Conservation (phyloP, 768 basidiomycete species). For the Rhizopogon roseolus region DNA sequence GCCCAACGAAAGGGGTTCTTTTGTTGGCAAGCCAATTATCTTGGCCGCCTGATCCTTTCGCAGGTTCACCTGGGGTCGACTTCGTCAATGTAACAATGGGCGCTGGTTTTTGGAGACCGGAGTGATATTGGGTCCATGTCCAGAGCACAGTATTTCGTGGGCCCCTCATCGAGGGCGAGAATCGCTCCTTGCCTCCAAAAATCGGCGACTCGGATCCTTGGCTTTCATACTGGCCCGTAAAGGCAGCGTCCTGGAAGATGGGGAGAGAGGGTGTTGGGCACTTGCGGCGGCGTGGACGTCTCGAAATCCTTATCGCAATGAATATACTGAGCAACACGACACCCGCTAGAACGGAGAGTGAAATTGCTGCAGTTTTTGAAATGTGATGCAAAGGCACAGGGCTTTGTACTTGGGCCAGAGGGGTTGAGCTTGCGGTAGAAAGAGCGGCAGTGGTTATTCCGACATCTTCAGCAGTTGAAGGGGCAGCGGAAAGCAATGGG, state of each 20-base stretch:
- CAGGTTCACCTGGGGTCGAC: slow-evolving; percentile 14
- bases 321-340: slow-evolving; percentile 44
- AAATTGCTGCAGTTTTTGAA: slow-evolving; percentile 43
- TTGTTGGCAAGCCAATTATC: slow-evolving; percentile 3
- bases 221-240: slow-evolving; percentile 37
- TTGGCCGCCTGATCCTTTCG: slow-evolving; percentile 1
- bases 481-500: slow-evolving; percentile 8
- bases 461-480: background rate
- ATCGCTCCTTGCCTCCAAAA: slow-evolving; percentile 72
- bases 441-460: slow-evolving; percentile 10
- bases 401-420: background rate
- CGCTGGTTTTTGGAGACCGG: slow-evolving; percentile 26
- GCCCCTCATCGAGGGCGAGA: slow-evolving; percentile 31
- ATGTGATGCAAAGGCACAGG: slow-evolving; percentile 31
- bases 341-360: slow-evolving; percentile 48
- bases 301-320: slow-evolving; percentile 43
- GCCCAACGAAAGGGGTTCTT: slow-evolving; percentile 8
- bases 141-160: slow-evolving; percentile 43
- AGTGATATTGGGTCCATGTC: slow-evolving; percentile 54
- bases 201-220: slow-evolving; percentile 60
- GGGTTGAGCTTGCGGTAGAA: slow-evolving; percentile 3
- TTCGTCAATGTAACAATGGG: slow-evolving; percentile 19
- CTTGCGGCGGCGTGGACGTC: slow-evolving; percentile 45
- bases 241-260: slow-evolving; percentile 53
- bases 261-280: slow-evolving; percentile 73